These are phyloP conservation scores for Vaccinium darrowii DNA, from an alignment of 148 eudicot species.

Conservation along the genomic window DNA sequence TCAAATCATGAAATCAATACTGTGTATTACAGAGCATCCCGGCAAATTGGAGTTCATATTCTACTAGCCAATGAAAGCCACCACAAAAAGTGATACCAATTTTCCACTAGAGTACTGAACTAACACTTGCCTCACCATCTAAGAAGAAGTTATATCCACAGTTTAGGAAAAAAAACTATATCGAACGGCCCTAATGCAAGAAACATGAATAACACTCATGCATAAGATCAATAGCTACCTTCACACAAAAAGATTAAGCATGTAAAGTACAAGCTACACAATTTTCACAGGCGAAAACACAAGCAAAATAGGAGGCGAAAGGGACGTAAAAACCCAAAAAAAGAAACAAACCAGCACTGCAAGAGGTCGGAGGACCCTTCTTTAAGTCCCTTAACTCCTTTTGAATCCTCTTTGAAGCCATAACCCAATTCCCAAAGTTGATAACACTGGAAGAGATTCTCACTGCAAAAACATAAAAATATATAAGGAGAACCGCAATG, in stretches of 20 bases:
- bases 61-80: not conserved
- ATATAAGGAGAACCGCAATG: not conserved
- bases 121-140: not conserved
- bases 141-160: not conserved
- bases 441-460: not conserved
- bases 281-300: not conserved
- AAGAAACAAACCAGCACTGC: not conserved
- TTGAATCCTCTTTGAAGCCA: not conserved
- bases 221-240: not conserved
- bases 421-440: not conserved
- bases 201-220: not conserved
- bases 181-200: not conserved
- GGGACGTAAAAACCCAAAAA: not conserved
- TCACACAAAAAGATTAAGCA: not conserved
- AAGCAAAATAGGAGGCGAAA: not conserved
- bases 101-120: not conserved
- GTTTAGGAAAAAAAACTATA: not conserved
- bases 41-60: not conserved
- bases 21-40: not conserved
- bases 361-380: not conserved
- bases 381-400: not conserved
- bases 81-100: not conserved
- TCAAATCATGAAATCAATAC: not conserved
- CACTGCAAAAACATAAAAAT: not conserved
- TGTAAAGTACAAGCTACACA: not conserved